phyloP scores from a whole-genome alignment of 352 stramenopile genomes.

The Globisporangium radiosum region DNA sequence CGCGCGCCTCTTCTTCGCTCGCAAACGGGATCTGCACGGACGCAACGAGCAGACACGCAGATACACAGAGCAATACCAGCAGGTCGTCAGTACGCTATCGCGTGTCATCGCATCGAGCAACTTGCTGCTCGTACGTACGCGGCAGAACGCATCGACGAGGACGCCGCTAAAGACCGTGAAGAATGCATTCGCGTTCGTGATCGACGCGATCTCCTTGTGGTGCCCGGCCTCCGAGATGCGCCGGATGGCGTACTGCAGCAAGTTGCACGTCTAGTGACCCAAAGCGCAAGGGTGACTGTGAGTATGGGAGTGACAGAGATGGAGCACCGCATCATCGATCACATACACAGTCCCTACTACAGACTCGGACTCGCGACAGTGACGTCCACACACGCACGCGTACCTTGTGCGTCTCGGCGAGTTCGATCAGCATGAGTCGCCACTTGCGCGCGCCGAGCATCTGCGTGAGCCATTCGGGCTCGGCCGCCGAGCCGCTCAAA shows the following conservation, averaged over 20 bases:
- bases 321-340: neutral
- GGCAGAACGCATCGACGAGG: slow-evolving; percentile 64
- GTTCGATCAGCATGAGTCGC: slow-evolving; percentile 79
- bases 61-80: slow-evolving; percentile 1
- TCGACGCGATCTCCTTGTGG: slow-evolving; percentile 86
- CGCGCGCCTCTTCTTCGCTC: slow-evolving; percentile 68
- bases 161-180: slow-evolving; percentile 84
- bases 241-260: slow-evolving; percentile 82
- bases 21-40: slow-evolving; percentile 64
- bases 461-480: slow-evolving; percentile 78
- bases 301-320: neutral
- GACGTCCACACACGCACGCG: neutral
- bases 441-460: slow-evolving; percentile 82
- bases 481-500: slow-evolving; percentile 61
- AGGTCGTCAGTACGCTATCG: neutral
- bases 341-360: neutral
- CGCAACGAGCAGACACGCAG: neutral
- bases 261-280: slow-evolving; percentile 49
- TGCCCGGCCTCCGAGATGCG: slow-evolving; percentile 81
- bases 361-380: neutral
- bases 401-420: slow-evolving; percentile 83
- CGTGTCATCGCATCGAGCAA: too few relatives aligned
- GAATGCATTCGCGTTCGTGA: slow-evolving; percentile 77
- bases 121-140: slow-evolving; percentile 23
- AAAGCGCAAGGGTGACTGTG: neutral